Conservation (phyloP, 2,329 filamentous ascomycete genomes). For the Xylariales sp. region DNA sequence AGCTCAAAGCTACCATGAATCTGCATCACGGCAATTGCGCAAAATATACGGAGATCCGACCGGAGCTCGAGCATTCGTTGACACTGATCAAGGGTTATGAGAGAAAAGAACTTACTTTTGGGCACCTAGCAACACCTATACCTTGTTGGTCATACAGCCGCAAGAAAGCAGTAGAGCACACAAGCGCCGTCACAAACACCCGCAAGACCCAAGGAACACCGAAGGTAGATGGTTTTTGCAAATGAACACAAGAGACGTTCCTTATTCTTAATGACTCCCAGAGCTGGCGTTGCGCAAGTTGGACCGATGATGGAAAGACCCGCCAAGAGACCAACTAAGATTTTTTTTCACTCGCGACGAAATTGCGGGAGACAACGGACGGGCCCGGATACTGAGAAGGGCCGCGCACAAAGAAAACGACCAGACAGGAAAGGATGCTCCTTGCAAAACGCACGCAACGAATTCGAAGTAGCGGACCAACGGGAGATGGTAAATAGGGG, state of each 20-base stretch:
- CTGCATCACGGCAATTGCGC: too few species aligned
- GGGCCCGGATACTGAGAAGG: constrained; percentile 22
- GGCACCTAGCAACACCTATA: constrained; percentile 7
- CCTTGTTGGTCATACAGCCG: constrained; percentile 7
- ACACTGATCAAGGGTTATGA: constrained; percentile 1
- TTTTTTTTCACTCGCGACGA: constrained; percentile 9
- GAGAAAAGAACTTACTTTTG: constrained; percentile 9
- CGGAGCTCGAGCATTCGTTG: constrained; percentile 3
- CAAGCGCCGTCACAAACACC: constrained; percentile 10
- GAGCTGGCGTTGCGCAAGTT: constrained; percentile 16
- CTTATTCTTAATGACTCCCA: constrained; percentile 18
- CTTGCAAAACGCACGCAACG: constrained; percentile 30
- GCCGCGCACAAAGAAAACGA: constrained; percentile 27
- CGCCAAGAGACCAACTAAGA: constrained; percentile 13
- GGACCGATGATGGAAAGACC: constrained; percentile 18
- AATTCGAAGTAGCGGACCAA: constrained; percentile 28
- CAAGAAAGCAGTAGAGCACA: constrained; percentile 9
- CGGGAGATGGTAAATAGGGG: constrained; percentile 21
- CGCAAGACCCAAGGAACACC: constrained; percentile 7
- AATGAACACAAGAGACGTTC: constrained; percentile 1
- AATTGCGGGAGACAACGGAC: constrained; percentile 21
- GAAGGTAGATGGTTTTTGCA: constrained; percentile 3
- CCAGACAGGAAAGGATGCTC: constrained; percentile 28
- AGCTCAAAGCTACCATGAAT: too few species aligned
- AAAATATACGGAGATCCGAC: background rate